Percentiles rank a stretch among this genome's conserved stretches.
These are phyloP conservation scores for Candida taoyuanica DNA, from an alignment of 805 yeast genomes.

Conservation along the genomic window DNA sequence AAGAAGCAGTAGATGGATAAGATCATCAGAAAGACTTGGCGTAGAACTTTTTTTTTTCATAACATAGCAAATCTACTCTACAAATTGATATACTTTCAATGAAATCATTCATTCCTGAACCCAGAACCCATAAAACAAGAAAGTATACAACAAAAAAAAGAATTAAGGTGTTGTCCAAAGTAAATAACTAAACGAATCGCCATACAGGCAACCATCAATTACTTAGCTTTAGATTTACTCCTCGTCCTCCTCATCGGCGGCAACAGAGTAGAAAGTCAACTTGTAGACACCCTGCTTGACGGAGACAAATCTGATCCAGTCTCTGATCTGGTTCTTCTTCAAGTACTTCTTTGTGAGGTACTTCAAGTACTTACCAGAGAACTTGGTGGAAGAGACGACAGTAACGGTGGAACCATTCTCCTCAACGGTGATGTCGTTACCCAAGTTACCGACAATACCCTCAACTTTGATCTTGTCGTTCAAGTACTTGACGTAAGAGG, in stretches of 20 bases:
- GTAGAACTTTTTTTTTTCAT: neutral
- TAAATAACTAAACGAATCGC: constrained; percentile 15
- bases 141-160: constrained; percentile 11
- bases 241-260: constrained; percentile 94
- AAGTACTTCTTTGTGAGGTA: constrained; percentile 99
- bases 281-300: constrained; percentile 93
- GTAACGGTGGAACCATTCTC: constrained; percentile 88
- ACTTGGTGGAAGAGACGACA: constrained; percentile 84
- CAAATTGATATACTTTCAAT: constrained; percentile 9
- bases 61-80: constrained; percentile 1
- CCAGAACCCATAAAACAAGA: constrained; percentile 17
- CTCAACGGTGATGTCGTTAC: constrained; percentile 86
- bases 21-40: neutral
- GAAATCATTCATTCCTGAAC: constrained; percentile 18
- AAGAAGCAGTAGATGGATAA: constrained; percentile 37
- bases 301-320: constrained; percentile 99
- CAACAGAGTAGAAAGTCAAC: constrained; percentile 98
- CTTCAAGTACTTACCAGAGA: constrained; percentile 99
- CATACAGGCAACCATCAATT: constrained; percentile 17
- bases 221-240: constrained; percentile 58
- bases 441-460: constrained; percentile 93
- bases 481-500: constrained; percentile 96
- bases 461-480: constrained; percentile 99
- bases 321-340: constrained; percentile 99
- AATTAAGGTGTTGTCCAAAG: no score